phyloP scores from a whole-genome alignment of 2,329 filamentous ascomycete genomes.

The Neonectria sp. region DNA sequence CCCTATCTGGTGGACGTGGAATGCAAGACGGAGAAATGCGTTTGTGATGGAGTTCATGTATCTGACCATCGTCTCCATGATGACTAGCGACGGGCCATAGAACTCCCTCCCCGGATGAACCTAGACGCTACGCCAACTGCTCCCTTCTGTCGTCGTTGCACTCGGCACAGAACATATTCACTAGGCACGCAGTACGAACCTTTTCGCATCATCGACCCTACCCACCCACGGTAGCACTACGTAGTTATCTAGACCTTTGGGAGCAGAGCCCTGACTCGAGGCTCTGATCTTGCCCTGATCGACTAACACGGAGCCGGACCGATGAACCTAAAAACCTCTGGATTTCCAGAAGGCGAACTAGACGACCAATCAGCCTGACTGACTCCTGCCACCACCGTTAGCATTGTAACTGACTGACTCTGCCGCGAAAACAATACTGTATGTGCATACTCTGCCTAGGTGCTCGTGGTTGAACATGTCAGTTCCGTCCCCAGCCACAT shows the following conservation, averaged over 20 bases:
- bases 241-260: neutral
- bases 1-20: neutral
- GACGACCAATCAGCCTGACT: neutral
- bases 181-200: too few species aligned
- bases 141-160: neutral
- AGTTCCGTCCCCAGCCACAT: slow-evolving; percentile 4
- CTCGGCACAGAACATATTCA: neutral
- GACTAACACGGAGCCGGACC: neutral
- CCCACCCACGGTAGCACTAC: too few species aligned
- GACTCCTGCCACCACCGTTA: neutral
- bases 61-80: neutral
- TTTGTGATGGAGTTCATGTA: neutral
- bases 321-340: neutral
- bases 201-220: neutral
- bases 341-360: neutral
- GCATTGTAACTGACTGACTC: neutral
- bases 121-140: too few species aligned
- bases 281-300: neutral
- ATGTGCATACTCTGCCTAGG: neutral
- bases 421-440: neutral
- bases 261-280: neutral
- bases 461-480: neutral
- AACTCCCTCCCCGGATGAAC: too few species aligned
- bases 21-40: neutral
- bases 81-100: neutral